Evolutionary conservation across 2,329 filamentous ascomycete species (phyloP), one percentile per base, ranked within the genome.

Genomic region (Aspergillus fijiensis): DNA sequence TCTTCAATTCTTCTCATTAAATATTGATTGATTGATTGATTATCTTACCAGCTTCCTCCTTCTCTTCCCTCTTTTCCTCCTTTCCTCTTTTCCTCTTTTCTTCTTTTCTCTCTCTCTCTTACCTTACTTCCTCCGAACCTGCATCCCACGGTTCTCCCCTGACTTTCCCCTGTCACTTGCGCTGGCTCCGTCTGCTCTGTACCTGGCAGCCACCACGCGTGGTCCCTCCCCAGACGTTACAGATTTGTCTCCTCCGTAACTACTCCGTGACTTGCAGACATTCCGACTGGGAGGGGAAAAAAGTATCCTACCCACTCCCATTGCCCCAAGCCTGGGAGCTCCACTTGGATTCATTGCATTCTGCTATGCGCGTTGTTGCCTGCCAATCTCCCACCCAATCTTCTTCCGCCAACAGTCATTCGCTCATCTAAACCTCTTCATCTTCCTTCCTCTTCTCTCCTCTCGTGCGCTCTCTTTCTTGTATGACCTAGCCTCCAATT

Each of bases 401-500:
- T 49, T 57, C 63, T 51, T 58, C 47, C 55, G 60, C 59, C 58
- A 59, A 60, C 61, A 52, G 57, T 54, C 66, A 60, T 66, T 69
- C 65, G 59, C 63, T 69, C 66, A 55, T 39, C 35, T 58, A 7
- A 39, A 58, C 59, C 19, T 50, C 55, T 35, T 49, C 51, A 29
- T 27, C 55, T 29, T 51, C 51, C 33, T 31, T 53, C 62, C 55
- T 55, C 61, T 51, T 62, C 63, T 67, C 9, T 6, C 0, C 27
- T 29, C 27, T 29, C 27, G 6, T 29, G 27, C 27, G 33, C 33
- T 6, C 16, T 19, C 39, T 45, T 16, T 19, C 39, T 12, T 45
- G 16, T 56, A 73, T 70, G 71, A 72, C 57, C 64, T 57, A 64
- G 62, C 64, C 49, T 62, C 68, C 63, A 67, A 45, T 66, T 65